Base-by-base conservation (phyloP, 2,329 filamentous ascomycete genomes). In the Venturia pyrina region DNA sequence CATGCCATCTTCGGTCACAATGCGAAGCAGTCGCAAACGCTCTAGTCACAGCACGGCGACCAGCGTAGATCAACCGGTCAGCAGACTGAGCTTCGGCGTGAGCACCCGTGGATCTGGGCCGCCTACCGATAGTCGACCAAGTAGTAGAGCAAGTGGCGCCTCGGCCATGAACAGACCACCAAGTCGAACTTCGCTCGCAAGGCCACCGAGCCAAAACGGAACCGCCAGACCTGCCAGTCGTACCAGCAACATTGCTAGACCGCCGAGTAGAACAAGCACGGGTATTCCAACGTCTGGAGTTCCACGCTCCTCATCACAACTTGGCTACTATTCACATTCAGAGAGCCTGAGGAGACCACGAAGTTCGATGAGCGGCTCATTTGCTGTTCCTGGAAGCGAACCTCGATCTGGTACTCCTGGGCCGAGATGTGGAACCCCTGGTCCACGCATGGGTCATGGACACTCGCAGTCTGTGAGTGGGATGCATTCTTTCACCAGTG, bases 11-110 rank as follows among this genome's bases (percentile, higher is more conserved):
- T 83, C 80, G 0, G 79, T 87, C 46, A 87, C 85, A 0, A 76
- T 87, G 65, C 87, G 91, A 64, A 87, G 86, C 71, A 85, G 85
- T 69, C 90, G 78, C 68, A 83, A 91, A 77, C 86, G 89, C 67
- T 84, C 84, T 10, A 79, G 82, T 19, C 87, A 85, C 63, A 79
- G 78, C 67, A 81, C 60, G n/a, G 17, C 65, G n/a, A 71, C 70
- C 48, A 71, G 70, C 50, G 62, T 66, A 17, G 68, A 70, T 50
- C 71, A 70, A 28, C 40, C 43, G 1, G 72, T 79, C 64, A 79
- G 78, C 70, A 76, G 79, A 11, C 79, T 82, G 44, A 85, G 83
- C 1, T 83, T 82, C 68, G 80, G 83, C 61, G 34, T 34, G 17
- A 46, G 61, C 34, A 57, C 62, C 17, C 53, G 46, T 17, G 37